Conservation (phyloP, 495 filamentous ascomycete species). For the Lichenothelia convexa region DNA sequence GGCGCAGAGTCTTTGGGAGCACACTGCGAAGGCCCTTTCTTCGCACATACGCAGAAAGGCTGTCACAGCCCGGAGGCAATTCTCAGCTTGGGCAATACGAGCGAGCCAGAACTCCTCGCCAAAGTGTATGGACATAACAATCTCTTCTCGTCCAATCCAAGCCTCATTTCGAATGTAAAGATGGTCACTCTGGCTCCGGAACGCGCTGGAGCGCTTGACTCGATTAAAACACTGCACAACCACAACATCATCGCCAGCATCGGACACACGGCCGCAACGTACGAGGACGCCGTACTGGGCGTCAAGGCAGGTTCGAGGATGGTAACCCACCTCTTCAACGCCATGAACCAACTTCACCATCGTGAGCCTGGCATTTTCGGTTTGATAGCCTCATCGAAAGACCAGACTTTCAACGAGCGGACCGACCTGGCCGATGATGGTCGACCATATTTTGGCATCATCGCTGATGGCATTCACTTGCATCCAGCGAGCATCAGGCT, state of each 20-base stretch:
- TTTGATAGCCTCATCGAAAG: conserved; percentile 32
- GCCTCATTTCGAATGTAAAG: conserved; percentile 28
- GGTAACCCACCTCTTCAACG: conserved; percentile 84
- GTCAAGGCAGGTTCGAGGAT: conserved; percentile 55
- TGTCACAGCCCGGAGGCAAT: conserved; percentile 35
- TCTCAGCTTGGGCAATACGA: conserved; percentile 60
- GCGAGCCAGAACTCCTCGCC: conserved; percentile 46
- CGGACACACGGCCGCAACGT: conserved; percentile 65
- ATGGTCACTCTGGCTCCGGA: conserved; percentile 78
- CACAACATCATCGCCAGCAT: conserved; percentile 53
- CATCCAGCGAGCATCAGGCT: conserved; percentile 46
- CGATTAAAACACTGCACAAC: conserved; percentile 40
- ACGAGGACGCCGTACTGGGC: conserved; percentile 49
- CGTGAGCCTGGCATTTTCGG: conserved; percentile 74
- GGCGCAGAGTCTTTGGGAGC: conserved; percentile 70
- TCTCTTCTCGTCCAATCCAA: not conserved
- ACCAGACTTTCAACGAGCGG: not conserved
- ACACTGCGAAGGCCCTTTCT: conserved; percentile 72
- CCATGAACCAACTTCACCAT: conserved; percentile 75
- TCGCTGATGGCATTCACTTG: conserved; percentile 50
- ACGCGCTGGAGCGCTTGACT: conserved; percentile 38
- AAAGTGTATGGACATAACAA: conserved; percentile 57
- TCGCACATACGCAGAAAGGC: conserved; percentile 16
- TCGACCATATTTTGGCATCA: conserved; percentile 45
- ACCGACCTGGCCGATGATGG: conserved; percentile 16